Evolutionary conservation across 1,284 basidiomycete genomes (phyloP), one percentile per base, ranked within the genome.

Genomic region (Fomitopsis betulina): DNA sequence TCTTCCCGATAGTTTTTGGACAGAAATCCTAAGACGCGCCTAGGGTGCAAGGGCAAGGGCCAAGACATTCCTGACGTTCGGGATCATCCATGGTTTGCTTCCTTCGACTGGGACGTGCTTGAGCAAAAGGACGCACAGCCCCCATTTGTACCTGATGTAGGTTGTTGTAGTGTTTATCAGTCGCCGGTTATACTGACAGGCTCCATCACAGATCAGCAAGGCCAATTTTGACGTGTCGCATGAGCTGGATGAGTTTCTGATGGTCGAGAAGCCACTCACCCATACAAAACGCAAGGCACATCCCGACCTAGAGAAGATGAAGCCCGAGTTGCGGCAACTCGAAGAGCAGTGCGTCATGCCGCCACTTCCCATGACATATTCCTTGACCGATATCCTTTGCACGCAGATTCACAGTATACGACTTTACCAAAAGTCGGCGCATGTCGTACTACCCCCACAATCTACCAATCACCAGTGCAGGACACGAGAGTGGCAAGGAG

Each of bases 201-300:
- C 37, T 35, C 30, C 45, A 59, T 38, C 56, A 52, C 53, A 96
- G 93, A 86, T 88, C 70, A 94, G 95, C 71, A 90, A 90, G 72
- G 93, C 95, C 33, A 98, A 98, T 74, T 99, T 99, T 73, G 96
- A 99, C 68, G 93, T 96, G 32, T 89, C 94, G 38, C 95, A 98
- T 71, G 96, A 98, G 76, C 82, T 98, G 7, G 96, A 99, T 70
- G 96, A 98, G 74, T 88, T 98, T 68, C 73, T 98, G 68, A 84
- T 98, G 78, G 96, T 96, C 60, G 96, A 98, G 75, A 98, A 98
- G 73, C 96, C 96, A 25, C 77, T 98, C 49, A 97, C 94, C 62
- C 94, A 96, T 63, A 83, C 91, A 56, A 97, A 95, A 73, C 85
- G 96, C 50, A 97, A 96, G 70, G 81, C 77, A 27, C 91, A 94